Base-by-base conservation (phyloP, 306 rosid genomes). In the Biancaea sappan region DNA sequence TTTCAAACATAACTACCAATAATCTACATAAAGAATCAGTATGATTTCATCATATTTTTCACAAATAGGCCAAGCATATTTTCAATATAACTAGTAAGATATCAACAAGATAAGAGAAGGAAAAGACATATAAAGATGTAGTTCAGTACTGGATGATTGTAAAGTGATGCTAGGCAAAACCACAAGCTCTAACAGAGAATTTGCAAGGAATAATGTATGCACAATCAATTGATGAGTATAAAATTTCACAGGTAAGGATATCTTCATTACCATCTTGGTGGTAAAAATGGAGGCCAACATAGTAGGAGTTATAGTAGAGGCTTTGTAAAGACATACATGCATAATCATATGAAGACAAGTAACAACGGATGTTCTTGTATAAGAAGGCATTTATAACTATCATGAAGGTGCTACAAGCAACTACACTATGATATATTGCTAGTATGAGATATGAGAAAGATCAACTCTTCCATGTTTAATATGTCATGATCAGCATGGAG, bases 241-340 rank as follows among this genome's bases (percentile, higher is more conserved):
- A 13, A 68, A 46, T 34, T 58, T 29, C 69, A 22, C 26, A 68
- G 2, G 25, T 13, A 54, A 44, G 59, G 62, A 34, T 35, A 77
- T 31, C 15, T 29, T 9, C 25, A 59, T 4, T 2, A 51, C 58
- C 71, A 69, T 58, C 6, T 26, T 4, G 35, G 72, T 16, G 35
- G 32, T 5, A 6, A 40, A 22, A 48, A 38, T 2, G 43, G n/a
- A 52, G 28, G 53, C 25, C 9, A n/a, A 24, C 35, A 51, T 48
- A 52, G 16, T 4, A 14, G 13, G 74, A 70, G 7, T 18, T 40
- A 4, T 24, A 41, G 32, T 22, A 14, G 8, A 65, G 50, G 51
- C 6, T 5, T 65, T 24, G 21, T 29, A 31, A 69, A 31, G 34
- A 69, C 2, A 9, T 5, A 44, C 16, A 32, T 32, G 62, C 44